Evolutionary conservation across 148 eudicot genomes (phyloP), one percentile per base, ranked within the genome.

Genomic region (Chenopodium suecicum): DNA sequence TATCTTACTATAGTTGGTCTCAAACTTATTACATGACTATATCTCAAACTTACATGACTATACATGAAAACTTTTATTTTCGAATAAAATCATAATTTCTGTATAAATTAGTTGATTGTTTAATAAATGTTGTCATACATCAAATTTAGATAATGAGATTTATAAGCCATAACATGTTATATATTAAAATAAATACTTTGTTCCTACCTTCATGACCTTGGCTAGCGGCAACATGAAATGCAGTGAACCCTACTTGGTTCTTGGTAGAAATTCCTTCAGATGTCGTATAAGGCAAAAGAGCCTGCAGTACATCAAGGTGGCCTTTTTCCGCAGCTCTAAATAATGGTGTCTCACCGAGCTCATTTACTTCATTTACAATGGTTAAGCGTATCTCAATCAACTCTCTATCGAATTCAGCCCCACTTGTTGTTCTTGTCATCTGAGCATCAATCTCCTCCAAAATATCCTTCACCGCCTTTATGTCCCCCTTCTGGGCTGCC

Each of bases 321-420:
- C 97, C 97, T 62, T 86, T 89, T 64, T 93, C 93, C 0, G 95
- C 95, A 3, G 97, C 97, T 3, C 84, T 87, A 74, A 91, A 91
- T 70, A 93, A 81, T 0, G 94, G 84, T 1, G 94, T 93, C 86
- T 93, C 95, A 1, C 93, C 97, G 52, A 93, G 80, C 82, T 91
- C 97, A 70, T 93, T 93, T 65, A 89, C 90, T 86, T 93, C 97
- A 80, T 90, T 91, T 46, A 93, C 91, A 60, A 93, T 84, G 0
- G 89, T 90, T 0, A 83, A 82, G 75, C 95, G 77, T 32, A 90
- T 93, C 86, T 90, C 94, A 20, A 77, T 87, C 83, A 93, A 80
- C 88, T 89, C 94, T 0, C 80, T 86, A 52, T 93, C 91, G 76
- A 93, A 91, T 63, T 93, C 97, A 10, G 82, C 87, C 62, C 89